Evolutionary conservation across 2,329 filamentous ascomycete genomes (phyloP).

Genomic region (Trichophyton simii): DNA sequence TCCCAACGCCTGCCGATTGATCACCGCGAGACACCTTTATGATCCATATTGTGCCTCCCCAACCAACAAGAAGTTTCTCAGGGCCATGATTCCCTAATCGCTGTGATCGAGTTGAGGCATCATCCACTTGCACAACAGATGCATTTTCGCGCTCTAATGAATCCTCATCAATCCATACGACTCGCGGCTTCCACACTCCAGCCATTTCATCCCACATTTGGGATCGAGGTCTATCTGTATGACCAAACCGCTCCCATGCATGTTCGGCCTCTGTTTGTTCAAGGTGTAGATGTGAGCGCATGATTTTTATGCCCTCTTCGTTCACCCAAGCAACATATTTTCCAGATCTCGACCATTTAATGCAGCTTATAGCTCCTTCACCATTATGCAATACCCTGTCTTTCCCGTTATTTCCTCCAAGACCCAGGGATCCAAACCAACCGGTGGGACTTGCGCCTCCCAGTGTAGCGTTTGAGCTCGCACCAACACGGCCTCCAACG

Average conservation of each 20-base stretch:
- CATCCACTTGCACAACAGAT: conserved; percentile 16
- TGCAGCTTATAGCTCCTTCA: conserved; percentile 78
- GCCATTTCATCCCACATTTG: conserved; percentile 94
- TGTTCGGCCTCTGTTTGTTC: conserved; percentile 64
- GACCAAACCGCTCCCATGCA: conserved; percentile 88
- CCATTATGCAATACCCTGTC: conserved; percentile 83
- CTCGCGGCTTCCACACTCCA: conserved; percentile 80
- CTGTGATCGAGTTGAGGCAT: conserved; percentile 8
- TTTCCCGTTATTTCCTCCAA: conserved; percentile 58
- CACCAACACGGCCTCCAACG: conserved; percentile 62
- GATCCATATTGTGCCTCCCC: conserved; percentile 94
- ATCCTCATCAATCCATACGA: conserved; percentile 85
- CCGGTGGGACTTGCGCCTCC: conserved; percentile 59
- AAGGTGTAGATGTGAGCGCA: conserved; percentile 76
- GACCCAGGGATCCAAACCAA: conserved; percentile 80
- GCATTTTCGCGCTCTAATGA: conserved; percentile 62
- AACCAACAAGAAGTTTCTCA: conserved; percentile 82
- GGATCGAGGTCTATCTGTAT: conserved; percentile 77
- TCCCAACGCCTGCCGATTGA: conserved; percentile 53
- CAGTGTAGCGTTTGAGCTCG: conserved; percentile 73
- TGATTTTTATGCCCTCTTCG: conserved; percentile 94
- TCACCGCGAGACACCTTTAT: conserved; percentile 75
- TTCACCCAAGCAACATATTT: conserved; percentile 93
- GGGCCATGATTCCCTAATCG: conserved; percentile 11
- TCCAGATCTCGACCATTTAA: conserved; percentile 89